These are phyloP conservation scores for Pythium oligandrum DNA, from an alignment of 352 stramenopile genomes.

Conservation along the genomic window DNA sequence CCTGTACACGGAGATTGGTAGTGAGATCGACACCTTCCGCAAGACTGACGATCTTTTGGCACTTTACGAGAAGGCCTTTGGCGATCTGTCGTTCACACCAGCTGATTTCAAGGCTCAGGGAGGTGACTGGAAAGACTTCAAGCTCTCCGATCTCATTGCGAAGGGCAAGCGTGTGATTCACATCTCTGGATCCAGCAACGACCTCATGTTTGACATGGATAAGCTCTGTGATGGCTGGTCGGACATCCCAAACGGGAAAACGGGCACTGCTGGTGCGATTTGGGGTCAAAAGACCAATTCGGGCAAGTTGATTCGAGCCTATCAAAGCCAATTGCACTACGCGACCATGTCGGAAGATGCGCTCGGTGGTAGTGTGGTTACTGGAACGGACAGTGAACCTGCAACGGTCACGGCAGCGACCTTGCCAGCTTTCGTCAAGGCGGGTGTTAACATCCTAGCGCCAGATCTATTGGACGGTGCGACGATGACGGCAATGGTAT, in stretches of 20 bases:
- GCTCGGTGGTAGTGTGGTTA: constrained; percentile 13
- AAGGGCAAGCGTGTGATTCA: constrained; percentile 51
- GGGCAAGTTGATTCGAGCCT: constrained; percentile 42
- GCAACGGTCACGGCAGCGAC: constrained; percentile 4
- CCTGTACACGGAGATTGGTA: constrained; percentile 52
- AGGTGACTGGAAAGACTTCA: constrained; percentile 43
- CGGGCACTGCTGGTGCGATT: constrained; percentile 21
- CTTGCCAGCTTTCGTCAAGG: constrained; percentile 25
- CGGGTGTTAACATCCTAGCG: constrained; percentile 55
- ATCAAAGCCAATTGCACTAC: constrained; percentile 46
- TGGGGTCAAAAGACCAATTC: constrained; percentile 38
- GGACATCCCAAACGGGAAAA: constrained; percentile 27
- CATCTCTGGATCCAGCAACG: constrained; percentile 37
- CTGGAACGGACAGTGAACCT: background rate
- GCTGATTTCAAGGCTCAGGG: constrained; percentile 29
- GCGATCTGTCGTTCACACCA: constrained; percentile 45
- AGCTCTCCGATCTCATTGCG: constrained; percentile 37
- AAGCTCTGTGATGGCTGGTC: constrained; percentile 40
- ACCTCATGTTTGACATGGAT: constrained; percentile 52
- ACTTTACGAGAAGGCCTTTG: constrained; percentile 43
- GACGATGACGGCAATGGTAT: constrained; percentile 48
- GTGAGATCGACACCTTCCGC: constrained; percentile 35
- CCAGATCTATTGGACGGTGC: constrained; percentile 50
- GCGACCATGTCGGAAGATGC: constrained; percentile 35
- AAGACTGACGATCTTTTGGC: constrained; percentile 39